A percentile compares a stretch with the other conserved stretches of the same genome.
Evolutionary conservation across 306 rosid genomes (phyloP).

Genomic region (Echinosophora koreensis): DNA sequence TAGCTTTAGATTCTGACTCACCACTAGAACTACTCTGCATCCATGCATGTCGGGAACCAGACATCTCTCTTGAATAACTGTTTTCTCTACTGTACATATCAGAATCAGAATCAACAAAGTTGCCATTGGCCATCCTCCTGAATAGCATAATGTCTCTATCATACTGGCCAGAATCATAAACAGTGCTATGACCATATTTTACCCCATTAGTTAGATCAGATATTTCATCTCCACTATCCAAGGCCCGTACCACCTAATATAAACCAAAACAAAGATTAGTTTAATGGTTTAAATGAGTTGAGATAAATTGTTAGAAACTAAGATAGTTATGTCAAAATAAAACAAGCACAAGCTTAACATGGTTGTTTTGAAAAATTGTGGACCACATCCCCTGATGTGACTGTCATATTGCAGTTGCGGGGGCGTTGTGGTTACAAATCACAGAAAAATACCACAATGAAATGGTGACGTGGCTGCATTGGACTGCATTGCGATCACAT

Average conservation of each 20-base stretch:
- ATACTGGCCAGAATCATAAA: slow-evolving; percentile 85
- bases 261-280: slow-evolving; percentile 25
- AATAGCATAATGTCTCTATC: slow-evolving; percentile 71
- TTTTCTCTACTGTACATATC: slow-evolving; percentile 59
- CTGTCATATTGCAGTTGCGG: too few species aligned
- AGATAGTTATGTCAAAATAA: background rate
- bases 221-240: slow-evolving; percentile 71
- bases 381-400: too few species aligned
- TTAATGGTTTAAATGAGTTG: slow-evolving; percentile 10
- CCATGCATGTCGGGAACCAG: slow-evolving; percentile 53
- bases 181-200: slow-evolving; percentile 80
- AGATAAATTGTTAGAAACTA: background rate
- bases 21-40: slow-evolving; percentile 52
- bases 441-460: too few species aligned
- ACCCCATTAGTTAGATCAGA: slow-evolving; percentile 88
- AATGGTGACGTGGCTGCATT: too few species aligned
- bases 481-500: too few species aligned
- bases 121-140: slow-evolving; percentile 70
- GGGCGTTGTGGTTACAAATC: too few species aligned
- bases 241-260: slow-evolving; percentile 82
- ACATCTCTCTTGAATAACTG: slow-evolving; percentile 54
- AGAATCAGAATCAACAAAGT: slow-evolving; percentile 55
- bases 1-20: slow-evolving; percentile 67
- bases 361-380: background rate
- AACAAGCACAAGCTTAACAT: slow-evolving; percentile 2